Evolutionary conservation across 495 filamentous ascomycete genomes (phyloP), one percentile per base, ranked within the genome.

Genomic region (Delitschia confertaspora): DNA sequence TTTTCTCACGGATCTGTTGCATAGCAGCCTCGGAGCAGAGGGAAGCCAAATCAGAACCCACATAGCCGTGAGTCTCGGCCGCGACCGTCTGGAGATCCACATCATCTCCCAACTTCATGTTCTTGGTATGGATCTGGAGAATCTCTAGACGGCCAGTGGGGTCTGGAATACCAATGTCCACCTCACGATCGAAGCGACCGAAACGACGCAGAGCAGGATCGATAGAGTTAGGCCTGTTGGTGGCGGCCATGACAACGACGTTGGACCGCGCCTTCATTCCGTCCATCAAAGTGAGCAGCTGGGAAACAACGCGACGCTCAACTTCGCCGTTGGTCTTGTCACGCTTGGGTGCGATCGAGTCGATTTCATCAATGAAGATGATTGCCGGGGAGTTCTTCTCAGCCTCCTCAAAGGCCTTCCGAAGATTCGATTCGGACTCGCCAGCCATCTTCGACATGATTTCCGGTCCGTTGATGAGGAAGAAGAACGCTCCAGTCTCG

Each of bases 361-460:
- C 89, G 62, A 98, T 95, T 61, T 98, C 89, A 60, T 98, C 89
- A 55, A 98, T 98, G 75, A 98, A 98, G 68, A 98, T 98, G 62
- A 98, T 95, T 26, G 89, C 88, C 6, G 89, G 89, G 1, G 89
- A 94, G 69, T 98, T 95, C 80, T 98, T 98, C 73, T 98, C 89
- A 24, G 89, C 89, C 71, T 98, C 91, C 63, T 98, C 89, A 56
- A 98, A 98, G 9, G 89, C 89, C 69, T 95, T 95, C 53, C 89
- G 80, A 33, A 98, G 67, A 65, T 98, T 98, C 31, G 88, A 95
- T 65, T 96, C 89, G 37, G 89, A 96, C 64, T 96, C 89, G 74
- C 89, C 89, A 24, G 89, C 89, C 89, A 96, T 96, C 76, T 96
- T 96, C 33, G 88, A 95, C 89, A 96, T 96, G 70, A 96, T 95